A percentile compares a stretch with the other conserved stretches of the same genome.
phyloP scores from a whole-genome alignment of 2,329 filamentous ascomycete genomes.

The Aureobasidium sp. region DNA sequence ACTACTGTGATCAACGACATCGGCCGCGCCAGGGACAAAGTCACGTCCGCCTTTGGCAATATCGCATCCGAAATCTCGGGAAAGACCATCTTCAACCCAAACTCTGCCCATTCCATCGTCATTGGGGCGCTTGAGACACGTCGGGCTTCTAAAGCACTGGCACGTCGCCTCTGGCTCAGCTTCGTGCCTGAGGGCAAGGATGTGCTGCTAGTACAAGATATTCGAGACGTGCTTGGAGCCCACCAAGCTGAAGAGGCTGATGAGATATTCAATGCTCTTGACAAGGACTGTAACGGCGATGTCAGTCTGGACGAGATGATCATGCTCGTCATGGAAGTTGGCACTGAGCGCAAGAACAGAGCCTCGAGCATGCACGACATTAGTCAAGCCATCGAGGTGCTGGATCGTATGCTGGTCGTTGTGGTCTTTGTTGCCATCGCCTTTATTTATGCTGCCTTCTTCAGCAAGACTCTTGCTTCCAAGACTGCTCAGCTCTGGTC shows the following conservation, averaged over 20 bases:
- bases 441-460: slow-evolving; percentile 30
- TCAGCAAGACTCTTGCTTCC: slow-evolving; percentile 24
- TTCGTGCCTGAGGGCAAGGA: slow-evolving; percentile 25
- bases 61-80: slow-evolving; percentile 81
- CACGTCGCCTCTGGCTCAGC: slow-evolving; percentile 29
- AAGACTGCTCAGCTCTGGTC: slow-evolving; percentile 24
- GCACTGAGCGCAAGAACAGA: slow-evolving; percentile 27
- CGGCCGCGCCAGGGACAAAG: slow-evolving; percentile 71
- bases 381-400: slow-evolving; percentile 29
- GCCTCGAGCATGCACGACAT: slow-evolving; percentile 29
- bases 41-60: slow-evolving; percentile 77
- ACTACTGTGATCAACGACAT: slow-evolving; percentile 58
- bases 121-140: slow-evolving; percentile 26
- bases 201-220: slow-evolving; percentile 24
- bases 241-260: slow-evolving; percentile 22
- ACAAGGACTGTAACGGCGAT: slow-evolving; percentile 30
- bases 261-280: slow-evolving; percentile 28
- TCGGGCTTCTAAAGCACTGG: slow-evolving; percentile 27
- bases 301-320: slow-evolving; percentile 31
- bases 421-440: slow-evolving; percentile 25
- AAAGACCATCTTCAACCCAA: slow-evolving; percentile 65
- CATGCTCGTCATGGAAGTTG: slow-evolving; percentile 25
- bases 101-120: slow-evolving; percentile 25
- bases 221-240: slow-evolving; percentile 26
- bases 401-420: slow-evolving; percentile 28